Evolutionary conservation across 129 eudicot genomes (phyloP).

Genomic region (Saussurea involucrata): DNA sequence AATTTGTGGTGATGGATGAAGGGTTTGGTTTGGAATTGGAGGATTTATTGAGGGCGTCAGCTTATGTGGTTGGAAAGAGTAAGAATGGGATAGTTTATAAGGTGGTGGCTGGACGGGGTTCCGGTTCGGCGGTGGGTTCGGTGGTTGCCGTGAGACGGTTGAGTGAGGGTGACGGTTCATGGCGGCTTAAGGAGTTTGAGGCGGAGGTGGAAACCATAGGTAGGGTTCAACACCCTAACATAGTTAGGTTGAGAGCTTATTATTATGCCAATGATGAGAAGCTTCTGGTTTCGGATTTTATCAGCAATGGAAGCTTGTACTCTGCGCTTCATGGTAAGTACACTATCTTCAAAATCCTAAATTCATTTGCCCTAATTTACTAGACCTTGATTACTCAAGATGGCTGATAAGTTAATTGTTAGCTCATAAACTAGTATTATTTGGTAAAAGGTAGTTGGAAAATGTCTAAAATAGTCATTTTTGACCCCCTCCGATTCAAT

Average conservation of each 20-base stretch:
- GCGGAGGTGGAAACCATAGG: conserved; percentile 78
- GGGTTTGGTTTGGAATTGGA: conserved; percentile 87
- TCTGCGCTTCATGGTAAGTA: conserved; percentile 80
- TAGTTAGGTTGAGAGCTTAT: conserved; percentile 84
- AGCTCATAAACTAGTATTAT: neutral
- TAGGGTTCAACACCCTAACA: conserved; percentile 71
- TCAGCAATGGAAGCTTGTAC: conserved; percentile 85
- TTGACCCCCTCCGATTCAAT: too few species aligned
- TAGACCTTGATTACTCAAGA: too few species aligned
- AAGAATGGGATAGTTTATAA: conserved; percentile 88
- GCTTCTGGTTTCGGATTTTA: conserved; percentile 72
- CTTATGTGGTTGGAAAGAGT: conserved; percentile 95
- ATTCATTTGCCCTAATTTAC: neutral
- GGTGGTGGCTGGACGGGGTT: conserved; percentile 82
- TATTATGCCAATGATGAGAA: conserved; percentile 91
- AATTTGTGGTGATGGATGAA: conserved; percentile 80
- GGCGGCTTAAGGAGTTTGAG: conserved; percentile 87
- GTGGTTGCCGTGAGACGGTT: conserved; percentile 88
- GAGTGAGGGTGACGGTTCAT: conserved; percentile 71
- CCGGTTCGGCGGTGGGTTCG: conserved; percentile 46
- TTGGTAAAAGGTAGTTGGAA: too few species aligned
- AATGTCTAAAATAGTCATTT: too few species aligned
- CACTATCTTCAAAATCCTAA: neutral
- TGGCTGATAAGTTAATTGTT: too few species aligned
- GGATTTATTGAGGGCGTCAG: conserved; percentile 96